Conservation (phyloP, 2,329 filamentous ascomycete genomes). For the Neofusicoccum laricinum region DNA sequence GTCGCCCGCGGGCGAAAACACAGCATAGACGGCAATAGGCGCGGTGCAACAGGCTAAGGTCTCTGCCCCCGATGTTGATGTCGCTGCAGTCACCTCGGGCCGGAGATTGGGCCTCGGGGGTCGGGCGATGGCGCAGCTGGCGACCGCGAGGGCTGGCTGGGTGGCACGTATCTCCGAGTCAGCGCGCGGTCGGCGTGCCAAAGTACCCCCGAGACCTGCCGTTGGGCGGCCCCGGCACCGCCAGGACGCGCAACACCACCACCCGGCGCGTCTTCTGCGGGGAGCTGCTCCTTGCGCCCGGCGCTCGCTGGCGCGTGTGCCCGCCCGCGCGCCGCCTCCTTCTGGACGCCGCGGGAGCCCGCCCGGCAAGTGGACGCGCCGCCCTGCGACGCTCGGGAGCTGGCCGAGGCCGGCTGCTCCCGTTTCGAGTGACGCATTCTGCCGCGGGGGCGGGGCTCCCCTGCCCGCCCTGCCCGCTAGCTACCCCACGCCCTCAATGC, state of each 20-base stretch:
- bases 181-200: not conserved
- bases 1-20: not conserved
- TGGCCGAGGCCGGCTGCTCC: slow-evolving; percentile 3
- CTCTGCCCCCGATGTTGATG: not conserved
- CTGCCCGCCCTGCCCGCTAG: not conserved
- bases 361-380: not conserved
- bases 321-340: not conserved
- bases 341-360: not conserved
- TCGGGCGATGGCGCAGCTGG: not conserved
- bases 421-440: not conserved
- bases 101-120: not conserved
- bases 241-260: not conserved
- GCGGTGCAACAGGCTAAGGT: not conserved
- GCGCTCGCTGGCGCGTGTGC: not conserved
- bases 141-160: too few relatives aligned
- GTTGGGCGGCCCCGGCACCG: not conserved
- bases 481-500: not conserved
- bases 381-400: not conserved
- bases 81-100: not conserved
- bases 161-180: slow-evolving; percentile 8
- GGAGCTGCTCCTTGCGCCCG: not conserved
- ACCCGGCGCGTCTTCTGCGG: not conserved
- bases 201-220: not conserved
- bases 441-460: not conserved
- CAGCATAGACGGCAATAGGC: not conserved